Evolutionary conservation across 495 filamentous ascomycete genomes (phyloP).

Genomic region (Neurospora pannonica): DNA sequence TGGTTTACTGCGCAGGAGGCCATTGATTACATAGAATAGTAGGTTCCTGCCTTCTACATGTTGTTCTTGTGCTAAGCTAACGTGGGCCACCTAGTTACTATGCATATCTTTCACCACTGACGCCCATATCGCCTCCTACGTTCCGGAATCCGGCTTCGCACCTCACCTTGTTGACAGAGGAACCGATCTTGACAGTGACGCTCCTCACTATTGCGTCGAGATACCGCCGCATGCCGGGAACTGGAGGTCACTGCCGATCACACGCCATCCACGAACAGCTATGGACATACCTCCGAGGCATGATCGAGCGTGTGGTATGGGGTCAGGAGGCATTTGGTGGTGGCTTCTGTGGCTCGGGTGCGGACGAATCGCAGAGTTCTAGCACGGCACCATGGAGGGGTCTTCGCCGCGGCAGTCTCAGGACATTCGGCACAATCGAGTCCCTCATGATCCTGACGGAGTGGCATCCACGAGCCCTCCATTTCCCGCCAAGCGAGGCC

Average conservation of each 20-base stretch:
- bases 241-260: slow-evolving; percentile 72
- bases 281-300: slow-evolving; percentile 89
- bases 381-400: slow-evolving; percentile 50
- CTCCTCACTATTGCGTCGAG: slow-evolving; percentile 85
- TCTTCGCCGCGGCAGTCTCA: slow-evolving; percentile 62
- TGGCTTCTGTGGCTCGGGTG: slow-evolving; percentile 71
- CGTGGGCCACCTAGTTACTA: slow-evolving; percentile 57
- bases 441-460: slow-evolving; percentile 88
- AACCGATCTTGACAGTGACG: slow-evolving; percentile 84
- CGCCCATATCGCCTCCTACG: slow-evolving; percentile 80
- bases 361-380: slow-evolving; percentile 53
- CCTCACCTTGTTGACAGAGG: slow-evolving; percentile 68
- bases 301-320: slow-evolving; percentile 91
- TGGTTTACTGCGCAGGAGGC: slow-evolving; percentile 94
- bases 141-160: slow-evolving; percentile 68
- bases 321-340: slow-evolving; percentile 91
- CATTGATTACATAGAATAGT: slow-evolving; percentile 90
- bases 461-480: slow-evolving; percentile 90
- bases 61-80: background rate
- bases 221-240: slow-evolving; percentile 67
- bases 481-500: slow-evolving; percentile 83
- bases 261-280: slow-evolving; percentile 90
- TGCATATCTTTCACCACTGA: slow-evolving; percentile 76
- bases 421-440: slow-evolving; percentile 89
- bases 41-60: slow-evolving; percentile 17